Evolutionary conservation across 2,329 filamentous ascomycete species (phyloP).

Genomic region (Nothopassalora personata): DNA sequence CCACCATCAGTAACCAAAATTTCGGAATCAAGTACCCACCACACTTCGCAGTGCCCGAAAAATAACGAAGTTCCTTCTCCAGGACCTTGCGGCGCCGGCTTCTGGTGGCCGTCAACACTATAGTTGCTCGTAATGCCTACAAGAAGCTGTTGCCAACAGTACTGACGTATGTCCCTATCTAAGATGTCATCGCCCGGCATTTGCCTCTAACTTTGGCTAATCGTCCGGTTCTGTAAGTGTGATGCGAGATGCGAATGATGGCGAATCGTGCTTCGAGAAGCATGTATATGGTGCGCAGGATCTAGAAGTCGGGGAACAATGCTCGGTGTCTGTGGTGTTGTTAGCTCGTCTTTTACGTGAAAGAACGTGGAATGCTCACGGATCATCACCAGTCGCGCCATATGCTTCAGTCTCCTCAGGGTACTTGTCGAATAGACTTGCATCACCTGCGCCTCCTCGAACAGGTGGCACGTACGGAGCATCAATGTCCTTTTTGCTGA

Average conservation of each 20-base stretch:
- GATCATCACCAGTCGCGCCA: slow-evolving; percentile 70
- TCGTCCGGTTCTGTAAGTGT: neutral
- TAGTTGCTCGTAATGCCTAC: neutral
- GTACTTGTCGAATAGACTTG: slow-evolving; percentile 96
- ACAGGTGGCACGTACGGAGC: slow-evolving; percentile 96
- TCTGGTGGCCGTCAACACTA: neutral
- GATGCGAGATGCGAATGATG: neutral
- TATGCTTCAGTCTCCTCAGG: slow-evolving; percentile 95
- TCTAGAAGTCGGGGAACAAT: slow-evolving; percentile 1
- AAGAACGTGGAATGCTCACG: slow-evolving; percentile 57
- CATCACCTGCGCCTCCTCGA: slow-evolving; percentile 86
- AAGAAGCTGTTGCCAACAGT: neutral
- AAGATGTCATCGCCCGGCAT: neutral
- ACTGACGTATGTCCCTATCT: neutral
- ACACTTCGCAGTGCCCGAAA: neutral
- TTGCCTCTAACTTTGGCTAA: neutral
- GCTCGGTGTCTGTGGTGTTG: neutral
- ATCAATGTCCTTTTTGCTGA: slow-evolving; percentile 94
- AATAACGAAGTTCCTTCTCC: too few relatives aligned
- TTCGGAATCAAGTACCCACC: neutral
- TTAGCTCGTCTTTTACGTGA: neutral
- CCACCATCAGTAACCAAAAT: neutral
- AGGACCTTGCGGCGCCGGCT: neutral
- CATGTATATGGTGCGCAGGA: neutral
- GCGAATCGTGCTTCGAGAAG: neutral